Evolutionary conservation across 495 filamentous ascomycete genomes (phyloP).

Genomic region (Mytilinidion resinicola): DNA sequence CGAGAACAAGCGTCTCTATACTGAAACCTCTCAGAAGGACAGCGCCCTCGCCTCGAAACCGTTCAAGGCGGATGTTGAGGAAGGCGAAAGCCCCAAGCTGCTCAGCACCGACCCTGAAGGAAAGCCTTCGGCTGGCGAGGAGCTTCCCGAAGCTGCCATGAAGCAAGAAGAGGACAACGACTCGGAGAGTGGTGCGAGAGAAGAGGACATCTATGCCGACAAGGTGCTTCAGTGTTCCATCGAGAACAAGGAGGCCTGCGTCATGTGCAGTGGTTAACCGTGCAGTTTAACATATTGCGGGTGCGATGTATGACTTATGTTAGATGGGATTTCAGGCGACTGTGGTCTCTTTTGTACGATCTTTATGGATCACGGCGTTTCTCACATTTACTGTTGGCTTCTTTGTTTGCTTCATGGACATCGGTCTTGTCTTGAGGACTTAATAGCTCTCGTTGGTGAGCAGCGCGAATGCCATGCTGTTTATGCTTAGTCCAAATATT

Average conservation of each 20-base stretch:
- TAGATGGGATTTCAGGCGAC: not conserved
- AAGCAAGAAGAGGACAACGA: constrained; percentile 60
- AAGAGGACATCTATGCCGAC: constrained; percentile 89
- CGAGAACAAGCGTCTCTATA: constrained; percentile 36
- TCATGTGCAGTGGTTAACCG: constrained; percentile 79
- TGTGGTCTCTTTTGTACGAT: not conserved
- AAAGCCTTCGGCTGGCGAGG: constrained; percentile 49
- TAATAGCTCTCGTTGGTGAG: not conserved
- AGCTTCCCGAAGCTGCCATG: constrained; percentile 41
- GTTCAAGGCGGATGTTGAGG: constrained; percentile 62
- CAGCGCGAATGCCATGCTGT: too few relatives aligned
- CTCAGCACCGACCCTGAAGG: constrained; percentile 62
- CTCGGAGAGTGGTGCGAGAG: constrained; percentile 59
- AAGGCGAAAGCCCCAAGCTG: constrained; percentile 70
- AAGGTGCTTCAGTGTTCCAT: constrained; percentile 86
- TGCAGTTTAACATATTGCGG: not conserved
- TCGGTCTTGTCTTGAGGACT: not conserved
- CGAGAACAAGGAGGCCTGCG: constrained; percentile 80
- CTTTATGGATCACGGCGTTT: not conserved
- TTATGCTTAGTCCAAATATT: too few relatives aligned
- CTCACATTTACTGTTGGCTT: not conserved
- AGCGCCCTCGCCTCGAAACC: constrained; percentile 40
- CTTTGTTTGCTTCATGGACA: not conserved
- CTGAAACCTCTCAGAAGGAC: constrained; percentile 36
- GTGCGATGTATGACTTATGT: not conserved